phyloP scores from a whole-genome alignment of 139 green algal genomes.

The Chlamydomonas sp. region DNA sequence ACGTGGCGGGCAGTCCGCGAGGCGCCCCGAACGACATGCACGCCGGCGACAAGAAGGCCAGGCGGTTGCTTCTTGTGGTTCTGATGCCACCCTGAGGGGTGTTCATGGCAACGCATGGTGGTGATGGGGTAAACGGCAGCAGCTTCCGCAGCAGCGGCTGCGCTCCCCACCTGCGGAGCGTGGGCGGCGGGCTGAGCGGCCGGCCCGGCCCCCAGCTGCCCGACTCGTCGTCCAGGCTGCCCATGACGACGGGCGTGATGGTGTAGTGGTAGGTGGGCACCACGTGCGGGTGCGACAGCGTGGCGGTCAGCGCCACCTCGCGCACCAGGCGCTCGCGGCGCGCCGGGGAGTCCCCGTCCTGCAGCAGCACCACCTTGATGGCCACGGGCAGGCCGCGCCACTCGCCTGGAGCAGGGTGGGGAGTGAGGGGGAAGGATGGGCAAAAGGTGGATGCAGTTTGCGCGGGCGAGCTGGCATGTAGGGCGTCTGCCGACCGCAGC shows the following conservation, averaged over 20 bases:
- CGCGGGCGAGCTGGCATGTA: not conserved
- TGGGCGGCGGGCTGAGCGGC: not conserved
- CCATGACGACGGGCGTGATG: conserved; percentile 9
- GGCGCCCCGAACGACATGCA: too few relatives aligned
- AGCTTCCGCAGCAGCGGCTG: too few relatives aligned
- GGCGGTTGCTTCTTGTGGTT: too few relatives aligned
- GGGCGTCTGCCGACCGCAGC: not conserved
- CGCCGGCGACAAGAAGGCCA: too few relatives aligned
- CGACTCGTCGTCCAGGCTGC: not conserved
- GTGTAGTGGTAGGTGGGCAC: conserved; percentile 48
- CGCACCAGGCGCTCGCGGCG: conserved; percentile 22
- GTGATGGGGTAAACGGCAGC: too few relatives aligned
- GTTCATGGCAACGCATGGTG: too few relatives aligned
- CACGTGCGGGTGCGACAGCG: conserved; percentile 34
- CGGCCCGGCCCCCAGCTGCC: not conserved
- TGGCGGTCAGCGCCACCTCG: conserved; percentile 16
- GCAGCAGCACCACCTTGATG: conserved; percentile 47
- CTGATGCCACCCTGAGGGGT: too few relatives aligned
- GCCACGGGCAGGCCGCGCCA: conserved; percentile 45
- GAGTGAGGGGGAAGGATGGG: not conserved
- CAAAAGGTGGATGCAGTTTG: not conserved
- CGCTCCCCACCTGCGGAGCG: too few relatives aligned
- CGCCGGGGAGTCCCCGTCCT: conserved; percentile 17
- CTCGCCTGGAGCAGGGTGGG: conserved; percentile 9
- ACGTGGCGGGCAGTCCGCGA: too few relatives aligned